phyloP scores from a whole-genome alignment of 805 yeast species.

The Candida pini region DNA sequence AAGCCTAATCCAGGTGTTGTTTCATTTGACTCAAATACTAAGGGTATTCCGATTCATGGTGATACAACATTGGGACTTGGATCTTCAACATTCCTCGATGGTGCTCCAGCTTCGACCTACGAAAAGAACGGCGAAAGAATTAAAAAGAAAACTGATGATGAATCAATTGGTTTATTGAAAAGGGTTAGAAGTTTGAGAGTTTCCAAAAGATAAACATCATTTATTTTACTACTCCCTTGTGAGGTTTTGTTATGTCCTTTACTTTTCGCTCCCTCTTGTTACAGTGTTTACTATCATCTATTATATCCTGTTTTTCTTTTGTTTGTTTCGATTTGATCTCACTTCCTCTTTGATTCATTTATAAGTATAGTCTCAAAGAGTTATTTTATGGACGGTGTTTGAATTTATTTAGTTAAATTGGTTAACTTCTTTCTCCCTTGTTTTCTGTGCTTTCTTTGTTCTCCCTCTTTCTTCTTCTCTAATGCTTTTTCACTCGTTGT shows the following conservation, averaged over 20 bases:
- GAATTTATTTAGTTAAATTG: no score
- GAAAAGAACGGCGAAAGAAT: conserved; percentile 39
- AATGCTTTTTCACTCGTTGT: background rate
- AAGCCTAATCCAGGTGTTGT: conserved; percentile 49
- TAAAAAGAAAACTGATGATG: conserved; percentile 54
- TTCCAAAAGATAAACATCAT: conserved; percentile 38
- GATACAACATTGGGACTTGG: conserved; percentile 84
- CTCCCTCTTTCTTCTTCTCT: background rate
- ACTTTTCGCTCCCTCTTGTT: no score
- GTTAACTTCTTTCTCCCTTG: no score
- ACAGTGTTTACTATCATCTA: no score
- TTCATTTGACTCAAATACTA: conserved; percentile 65
- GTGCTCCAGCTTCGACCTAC: conserved; percentile 76
- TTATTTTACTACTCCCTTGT: no score
- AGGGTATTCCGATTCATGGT: conserved; percentile 78
- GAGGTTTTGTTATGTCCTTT: no score
- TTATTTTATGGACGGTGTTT: no score
- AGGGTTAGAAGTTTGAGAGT: conserved; percentile 90
- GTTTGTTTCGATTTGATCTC: no score
- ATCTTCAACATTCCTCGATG: conserved; percentile 86
- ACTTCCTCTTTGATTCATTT: no score
- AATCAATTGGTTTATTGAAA: conserved; percentile 54
- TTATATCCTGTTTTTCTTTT: no score
- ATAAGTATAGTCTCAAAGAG: no score
- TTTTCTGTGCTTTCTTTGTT: background rate